phyloP scores from a whole-genome alignment of 441 rosid genomes.

The Sinapis alba region DNA sequence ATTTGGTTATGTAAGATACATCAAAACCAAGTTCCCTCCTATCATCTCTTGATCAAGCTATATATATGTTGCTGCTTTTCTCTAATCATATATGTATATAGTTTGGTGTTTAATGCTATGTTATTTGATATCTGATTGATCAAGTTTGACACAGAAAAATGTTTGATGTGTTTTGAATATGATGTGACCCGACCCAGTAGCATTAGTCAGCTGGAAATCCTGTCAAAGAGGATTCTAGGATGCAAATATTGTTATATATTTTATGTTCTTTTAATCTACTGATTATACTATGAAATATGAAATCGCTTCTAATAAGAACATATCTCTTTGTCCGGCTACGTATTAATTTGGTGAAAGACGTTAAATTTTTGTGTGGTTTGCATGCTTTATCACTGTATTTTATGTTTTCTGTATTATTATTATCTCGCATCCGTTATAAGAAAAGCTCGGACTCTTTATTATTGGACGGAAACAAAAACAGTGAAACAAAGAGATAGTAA shows the following conservation, averaged over 20 bases:
- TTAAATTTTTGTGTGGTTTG: too few species aligned
- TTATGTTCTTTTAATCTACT: too few species aligned
- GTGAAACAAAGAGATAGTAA: neutral
- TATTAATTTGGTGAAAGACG: too few species aligned
- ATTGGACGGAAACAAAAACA: neutral
- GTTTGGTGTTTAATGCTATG: neutral
- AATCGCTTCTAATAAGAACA: too few species aligned
- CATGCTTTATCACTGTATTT: neutral
- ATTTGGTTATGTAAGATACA: neutral
- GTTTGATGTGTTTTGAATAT: too few species aligned
- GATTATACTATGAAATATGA: too few species aligned
- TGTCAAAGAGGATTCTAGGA: too few species aligned
- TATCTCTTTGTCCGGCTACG: too few species aligned
- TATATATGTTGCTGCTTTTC: neutral
- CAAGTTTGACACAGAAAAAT: neutral
- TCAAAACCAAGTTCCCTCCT: neutral
- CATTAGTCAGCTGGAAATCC: too few species aligned
- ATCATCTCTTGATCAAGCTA: conserved; percentile 2
- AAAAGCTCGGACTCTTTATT: neutral
- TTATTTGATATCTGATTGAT: neutral
- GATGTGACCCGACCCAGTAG: too few species aligned
- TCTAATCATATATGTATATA: neutral
- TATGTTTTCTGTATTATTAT: neutral
- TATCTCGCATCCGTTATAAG: neutral
- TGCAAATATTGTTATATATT: too few species aligned